Percentiles rank a stretch among this genome's conserved stretches.
phyloP scores from a whole-genome alignment of 1,284 basidiomycete species.

The Moesziomyces parantarcticus region DNA sequence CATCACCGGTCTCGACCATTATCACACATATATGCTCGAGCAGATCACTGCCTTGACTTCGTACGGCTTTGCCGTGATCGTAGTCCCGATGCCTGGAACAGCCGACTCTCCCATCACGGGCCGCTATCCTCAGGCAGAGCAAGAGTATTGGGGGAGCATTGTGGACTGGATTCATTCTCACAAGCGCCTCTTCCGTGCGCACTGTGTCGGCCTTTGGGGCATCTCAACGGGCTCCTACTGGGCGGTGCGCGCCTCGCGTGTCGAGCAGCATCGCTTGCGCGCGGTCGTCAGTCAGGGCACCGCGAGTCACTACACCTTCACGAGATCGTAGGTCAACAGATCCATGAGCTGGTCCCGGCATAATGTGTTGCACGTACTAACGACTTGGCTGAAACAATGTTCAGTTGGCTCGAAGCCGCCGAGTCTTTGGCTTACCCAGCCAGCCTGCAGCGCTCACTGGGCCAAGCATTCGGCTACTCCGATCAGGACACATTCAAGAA shows the following conservation, averaged over 20 bases:
- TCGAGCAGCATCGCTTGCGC: constrained; percentile 16
- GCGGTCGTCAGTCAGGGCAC: constrained; percentile 41
- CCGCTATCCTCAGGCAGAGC: constrained; percentile 6
- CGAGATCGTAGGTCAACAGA: constrained; percentile 19
- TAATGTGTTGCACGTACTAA: no score
- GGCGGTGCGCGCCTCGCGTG: constrained; percentile 30
- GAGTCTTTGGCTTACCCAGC: constrained; percentile 39
- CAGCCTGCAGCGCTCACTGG: constrained; percentile 36
- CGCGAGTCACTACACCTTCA: constrained; percentile 45
- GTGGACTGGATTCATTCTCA: constrained; percentile 40
- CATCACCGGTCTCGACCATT: constrained; percentile 47
- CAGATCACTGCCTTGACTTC: constrained; percentile 16
- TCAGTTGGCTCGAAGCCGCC: constrained; percentile 44
- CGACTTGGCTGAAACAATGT: not conserved
- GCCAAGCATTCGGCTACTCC: constrained; percentile 31
- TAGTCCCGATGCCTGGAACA: constrained; percentile 41
- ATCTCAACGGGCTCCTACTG: constrained; percentile 44
- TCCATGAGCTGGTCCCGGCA: no score
- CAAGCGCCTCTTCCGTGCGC: constrained; percentile 8
- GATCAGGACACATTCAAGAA: constrained; percentile 30
- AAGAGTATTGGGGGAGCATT: constrained; percentile 31
- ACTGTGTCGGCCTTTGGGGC: constrained; percentile 42
- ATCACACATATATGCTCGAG: constrained; percentile 31
- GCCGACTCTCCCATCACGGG: constrained; percentile 46
- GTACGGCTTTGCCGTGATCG: constrained; percentile 17